phyloP scores from a whole-genome alignment of 257 asterid genomes.

The Nicotiana tabacum region DNA sequence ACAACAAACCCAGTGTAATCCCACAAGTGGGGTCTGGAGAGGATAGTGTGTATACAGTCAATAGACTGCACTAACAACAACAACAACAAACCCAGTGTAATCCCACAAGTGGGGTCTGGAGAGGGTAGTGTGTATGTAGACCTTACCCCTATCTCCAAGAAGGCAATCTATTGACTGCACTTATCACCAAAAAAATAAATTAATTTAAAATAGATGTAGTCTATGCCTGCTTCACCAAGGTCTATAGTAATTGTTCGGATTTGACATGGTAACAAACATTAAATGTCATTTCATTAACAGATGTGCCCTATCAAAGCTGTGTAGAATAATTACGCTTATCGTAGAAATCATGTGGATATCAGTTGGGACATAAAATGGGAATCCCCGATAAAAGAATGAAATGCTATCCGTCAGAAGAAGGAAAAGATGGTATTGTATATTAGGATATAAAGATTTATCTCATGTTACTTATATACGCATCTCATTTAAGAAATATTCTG shows the following conservation, averaged over 20 bases:
- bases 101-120: too few species aligned
- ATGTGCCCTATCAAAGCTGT: background rate
- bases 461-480: background rate
- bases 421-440: background rate
- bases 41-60: background rate
- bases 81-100: too few species aligned
- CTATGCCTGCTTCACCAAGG: background rate
- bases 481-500: background rate
- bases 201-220: background rate
- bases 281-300: background rate
- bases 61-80: background rate
- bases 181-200: background rate
- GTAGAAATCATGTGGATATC: background rate
- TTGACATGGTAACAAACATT: background rate
- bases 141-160: too few species aligned
- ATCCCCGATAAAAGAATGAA: background rate
- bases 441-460: background rate
- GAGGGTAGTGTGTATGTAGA: too few species aligned
- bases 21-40: too few species aligned
- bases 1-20: too few species aligned
- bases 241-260: background rate
- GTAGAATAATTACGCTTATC: background rate
- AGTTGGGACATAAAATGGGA: background rate
- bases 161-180: too few species aligned
- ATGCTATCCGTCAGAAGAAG: background rate